Evolutionary conservation across 805 yeast species (phyloP).

Genomic region (Tetrapisispora arboricola): DNA sequence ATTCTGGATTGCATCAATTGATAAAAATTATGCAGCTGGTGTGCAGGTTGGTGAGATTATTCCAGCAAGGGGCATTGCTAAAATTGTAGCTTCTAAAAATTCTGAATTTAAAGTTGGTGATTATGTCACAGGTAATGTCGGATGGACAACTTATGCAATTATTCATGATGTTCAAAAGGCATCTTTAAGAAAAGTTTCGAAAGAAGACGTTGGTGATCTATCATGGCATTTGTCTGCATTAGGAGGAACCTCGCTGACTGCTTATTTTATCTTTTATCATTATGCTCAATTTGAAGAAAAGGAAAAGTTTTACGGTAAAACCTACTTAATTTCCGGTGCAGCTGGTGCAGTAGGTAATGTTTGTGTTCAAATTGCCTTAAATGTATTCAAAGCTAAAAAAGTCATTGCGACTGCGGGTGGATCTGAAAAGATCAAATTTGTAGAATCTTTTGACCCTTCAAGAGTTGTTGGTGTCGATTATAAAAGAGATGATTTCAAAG

Average conservation of each 20-base stretch:
- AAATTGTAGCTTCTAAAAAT: constrained; percentile 39
- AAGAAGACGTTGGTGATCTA: constrained; percentile 27
- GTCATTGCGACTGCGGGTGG: constrained; percentile 59
- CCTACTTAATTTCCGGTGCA: constrained; percentile 51
- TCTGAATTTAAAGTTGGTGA: constrained; percentile 36
- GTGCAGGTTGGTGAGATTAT: constrained; percentile 36
- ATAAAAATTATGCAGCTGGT: constrained; percentile 24
- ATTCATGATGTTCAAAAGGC: constrained; percentile 12
- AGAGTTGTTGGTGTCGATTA: constrained; percentile 46
- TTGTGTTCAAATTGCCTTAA: constrained; percentile 47
- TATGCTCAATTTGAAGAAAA: constrained; percentile 38
- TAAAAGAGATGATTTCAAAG: constrained; percentile 32
- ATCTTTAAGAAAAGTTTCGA: constrained; percentile 13
- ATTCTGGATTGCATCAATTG: constrained; percentile 37
- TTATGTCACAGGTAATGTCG: constrained; percentile 29
- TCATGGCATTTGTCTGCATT: constrained; percentile 38
- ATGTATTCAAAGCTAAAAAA: constrained; percentile 40
- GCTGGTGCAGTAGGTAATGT: constrained; percentile 66
- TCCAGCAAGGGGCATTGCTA: constrained; percentile 41
- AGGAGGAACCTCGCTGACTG: constrained; percentile 53
- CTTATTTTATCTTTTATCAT: constrained; percentile 44
- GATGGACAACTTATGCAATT: constrained; percentile 42
- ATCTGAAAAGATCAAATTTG: constrained; percentile 41
- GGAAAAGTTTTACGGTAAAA: constrained; percentile 33
- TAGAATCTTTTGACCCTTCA: constrained; percentile 41